Conservation (phyloP, 352 stramenopile species). For the Phytophthora lateralis region DNA sequence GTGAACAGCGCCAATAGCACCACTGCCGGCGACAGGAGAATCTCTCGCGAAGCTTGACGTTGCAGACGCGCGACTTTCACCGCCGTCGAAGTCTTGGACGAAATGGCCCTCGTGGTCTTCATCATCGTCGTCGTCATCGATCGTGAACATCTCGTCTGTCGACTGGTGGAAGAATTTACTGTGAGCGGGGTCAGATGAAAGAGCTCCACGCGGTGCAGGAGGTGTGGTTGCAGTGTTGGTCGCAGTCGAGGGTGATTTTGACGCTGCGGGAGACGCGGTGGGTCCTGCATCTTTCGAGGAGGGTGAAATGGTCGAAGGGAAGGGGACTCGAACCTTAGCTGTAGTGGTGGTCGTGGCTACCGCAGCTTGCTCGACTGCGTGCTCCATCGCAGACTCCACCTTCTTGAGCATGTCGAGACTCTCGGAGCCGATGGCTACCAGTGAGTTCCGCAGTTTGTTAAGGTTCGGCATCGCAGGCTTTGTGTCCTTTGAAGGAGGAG, state of each 20-base stretch:
- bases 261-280: slow-evolving; percentile 5
- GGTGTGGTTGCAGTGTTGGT: slow-evolving; percentile 13
- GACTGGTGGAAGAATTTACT: slow-evolving; percentile 56
- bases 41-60: slow-evolving; percentile 51
- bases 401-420: slow-evolving; percentile 83
- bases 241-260: slow-evolving; percentile 8
- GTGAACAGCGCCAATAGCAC: slow-evolving; percentile 40
- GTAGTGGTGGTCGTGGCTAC: slow-evolving; percentile 34
- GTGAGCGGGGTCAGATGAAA: slow-evolving; percentile 33
- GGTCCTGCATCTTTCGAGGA: slow-evolving; percentile 26
- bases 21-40: slow-evolving; percentile 30
- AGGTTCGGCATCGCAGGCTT: slow-evolving; percentile 47
- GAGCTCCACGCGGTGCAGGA: slow-evolving; percentile 21
- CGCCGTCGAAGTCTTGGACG: slow-evolving; percentile 23
- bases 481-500: slow-evolving; percentile 13
- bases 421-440: slow-evolving; percentile 68
- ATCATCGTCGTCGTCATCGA: slow-evolving; percentile 82
- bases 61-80: slow-evolving; percentile 48
- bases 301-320: slow-evolving; percentile 33
- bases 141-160: slow-evolving; percentile 85
- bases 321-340: slow-evolving; percentile 50
- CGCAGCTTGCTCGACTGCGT: slow-evolving; percentile 37
- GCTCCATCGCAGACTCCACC: slow-evolving; percentile 55
- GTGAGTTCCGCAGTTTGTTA: slow-evolving; percentile 63
- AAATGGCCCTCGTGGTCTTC: slow-evolving; percentile 48